Percentiles rank a stretch among this genome's conserved stretches.
Conservation (phyloP, 106 monocot species). For the Iris macrosiphon region DNA sequence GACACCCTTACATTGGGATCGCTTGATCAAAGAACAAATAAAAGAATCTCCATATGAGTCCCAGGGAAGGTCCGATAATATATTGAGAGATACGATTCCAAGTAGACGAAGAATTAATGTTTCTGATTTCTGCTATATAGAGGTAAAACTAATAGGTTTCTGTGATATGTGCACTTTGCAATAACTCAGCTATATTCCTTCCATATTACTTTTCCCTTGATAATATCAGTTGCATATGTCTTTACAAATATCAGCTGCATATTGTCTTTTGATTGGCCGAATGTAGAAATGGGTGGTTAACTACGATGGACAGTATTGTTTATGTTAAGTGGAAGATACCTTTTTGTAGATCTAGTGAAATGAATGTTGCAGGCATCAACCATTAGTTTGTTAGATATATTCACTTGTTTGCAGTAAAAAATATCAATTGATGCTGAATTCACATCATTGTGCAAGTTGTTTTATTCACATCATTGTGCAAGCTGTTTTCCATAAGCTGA, state of each 20-base stretch:
- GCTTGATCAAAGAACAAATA: conserved; percentile 13
- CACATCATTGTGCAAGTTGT: too few species aligned
- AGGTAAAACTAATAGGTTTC: conserved; percentile 22
- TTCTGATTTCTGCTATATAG: conserved; percentile 46
- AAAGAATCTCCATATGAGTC: conserved; percentile 3
- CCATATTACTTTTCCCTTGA: background rate
- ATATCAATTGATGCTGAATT: background rate
- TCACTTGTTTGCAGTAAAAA: background rate
- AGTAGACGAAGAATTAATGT: conserved; percentile 18
- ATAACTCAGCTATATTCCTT: background rate
- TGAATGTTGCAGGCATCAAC: too few species aligned
- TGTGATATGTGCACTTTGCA: background rate
- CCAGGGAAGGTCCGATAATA: conserved; percentile 1
- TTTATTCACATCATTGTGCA: too few species aligned
- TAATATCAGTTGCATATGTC: background rate
- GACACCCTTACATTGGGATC: conserved; percentile 64
- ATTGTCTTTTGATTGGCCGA: background rate
- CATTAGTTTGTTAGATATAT: background rate
- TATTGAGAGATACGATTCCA: conserved; percentile 20
- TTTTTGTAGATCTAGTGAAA: background rate
- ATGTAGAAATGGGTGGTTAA: background rate
- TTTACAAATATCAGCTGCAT: background rate
- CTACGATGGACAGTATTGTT: background rate
- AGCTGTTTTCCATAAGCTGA: too few species aligned
- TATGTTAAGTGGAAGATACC: background rate